phyloP scores from a whole-genome alignment of 2,329 filamentous ascomycete genomes.

The Penicillium sp. region DNA sequence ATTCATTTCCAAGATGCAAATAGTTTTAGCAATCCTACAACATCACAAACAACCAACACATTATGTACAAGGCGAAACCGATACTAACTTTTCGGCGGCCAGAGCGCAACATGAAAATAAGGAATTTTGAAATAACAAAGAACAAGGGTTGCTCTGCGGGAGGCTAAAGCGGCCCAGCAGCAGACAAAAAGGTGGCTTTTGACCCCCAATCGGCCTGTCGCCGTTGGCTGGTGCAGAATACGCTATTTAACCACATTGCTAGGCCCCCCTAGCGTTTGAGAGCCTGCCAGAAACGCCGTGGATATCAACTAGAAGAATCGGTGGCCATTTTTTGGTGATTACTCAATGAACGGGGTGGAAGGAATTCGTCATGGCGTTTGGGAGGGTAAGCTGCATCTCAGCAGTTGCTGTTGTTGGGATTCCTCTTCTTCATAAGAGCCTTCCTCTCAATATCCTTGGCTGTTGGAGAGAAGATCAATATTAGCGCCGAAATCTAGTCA shows the following conservation, averaged over 20 bases:
- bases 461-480: slow-evolving; percentile 39
- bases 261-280: slow-evolving; percentile 38
- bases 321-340: slow-evolving; percentile 28
- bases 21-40: slow-evolving; percentile 7
- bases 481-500: not conserved
- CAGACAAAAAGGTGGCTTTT: not conserved
- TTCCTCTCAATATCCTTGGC: slow-evolving; percentile 71
- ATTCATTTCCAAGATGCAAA: slow-evolving; percentile 21
- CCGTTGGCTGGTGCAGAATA: not conserved
- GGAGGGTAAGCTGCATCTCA: not conserved
- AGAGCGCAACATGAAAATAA: slow-evolving; percentile 21
- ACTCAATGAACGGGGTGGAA: slow-evolving; percentile 24
- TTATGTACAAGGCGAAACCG: slow-evolving; percentile 27
- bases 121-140: slow-evolving; percentile 4
- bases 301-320: slow-evolving; percentile 46
- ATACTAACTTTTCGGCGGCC: slow-evolving; percentile 25
- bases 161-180: not conserved
- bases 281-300: slow-evolving; percentile 47
- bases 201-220: not conserved
- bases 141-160: not conserved
- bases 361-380: slow-evolving; percentile 25
- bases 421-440: slow-evolving; percentile 69
- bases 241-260: slow-evolving; percentile 16
- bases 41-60: slow-evolving; percentile 20
- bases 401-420: slow-evolving; percentile 23